Percentiles rank a stretch among this genome's conserved stretches.
These are phyloP conservation scores for Debaryomyces maramus DNA, from an alignment of 805 yeast species.

Conservation along the genomic window DNA sequence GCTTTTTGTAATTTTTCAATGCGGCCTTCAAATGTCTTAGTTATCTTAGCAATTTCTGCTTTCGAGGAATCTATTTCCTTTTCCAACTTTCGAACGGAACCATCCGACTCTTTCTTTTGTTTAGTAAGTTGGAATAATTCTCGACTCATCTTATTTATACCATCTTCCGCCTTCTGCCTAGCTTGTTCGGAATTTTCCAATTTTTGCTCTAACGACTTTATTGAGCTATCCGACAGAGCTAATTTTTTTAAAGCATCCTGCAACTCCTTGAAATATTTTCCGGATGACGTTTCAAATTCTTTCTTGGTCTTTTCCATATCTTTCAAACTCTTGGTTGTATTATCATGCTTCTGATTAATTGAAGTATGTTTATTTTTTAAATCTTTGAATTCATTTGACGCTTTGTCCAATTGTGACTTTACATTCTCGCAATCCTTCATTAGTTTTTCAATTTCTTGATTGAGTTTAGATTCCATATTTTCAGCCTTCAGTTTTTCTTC, in stretches of 20 bases:
- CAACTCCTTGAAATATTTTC: slow-evolving; percentile 29
- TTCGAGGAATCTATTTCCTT: slow-evolving; percentile 35
- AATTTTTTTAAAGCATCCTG: slow-evolving; percentile 30
- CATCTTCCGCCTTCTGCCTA: slow-evolving; percentile 73
- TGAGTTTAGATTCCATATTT: slow-evolving; percentile 19
- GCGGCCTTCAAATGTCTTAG: slow-evolving; percentile 20
- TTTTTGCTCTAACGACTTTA: slow-evolving; percentile 31
- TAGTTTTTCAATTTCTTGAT: slow-evolving; percentile 18
- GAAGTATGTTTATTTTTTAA: slow-evolving; percentile 20
- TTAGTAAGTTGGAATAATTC: slow-evolving; percentile 70
- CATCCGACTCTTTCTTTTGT: slow-evolving; percentile 54
- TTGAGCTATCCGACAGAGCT: slow-evolving; percentile 21
- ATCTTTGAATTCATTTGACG: slow-evolving; percentile 17
- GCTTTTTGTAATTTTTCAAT: slow-evolving; percentile 20
- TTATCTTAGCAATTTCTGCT: slow-evolving; percentile 34
- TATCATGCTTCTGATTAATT: slow-evolving; percentile 19
- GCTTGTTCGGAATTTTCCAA: slow-evolving; percentile 36
- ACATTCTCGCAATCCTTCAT: slow-evolving; percentile 14
- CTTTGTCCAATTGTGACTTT: slow-evolving; percentile 11
- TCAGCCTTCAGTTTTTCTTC: slow-evolving; percentile 19
- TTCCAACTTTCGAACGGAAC: slow-evolving; percentile 41
- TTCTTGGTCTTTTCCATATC: slow-evolving; percentile 30
- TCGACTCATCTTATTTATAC: slow-evolving; percentile 85
- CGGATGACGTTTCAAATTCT: slow-evolving; percentile 29
- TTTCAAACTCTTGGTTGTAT: slow-evolving; percentile 20